These are phyloP conservation scores for Thelonectria discophora DNA, from an alignment of 2,329 filamentous ascomycete genomes.

Conservation along the genomic window DNA sequence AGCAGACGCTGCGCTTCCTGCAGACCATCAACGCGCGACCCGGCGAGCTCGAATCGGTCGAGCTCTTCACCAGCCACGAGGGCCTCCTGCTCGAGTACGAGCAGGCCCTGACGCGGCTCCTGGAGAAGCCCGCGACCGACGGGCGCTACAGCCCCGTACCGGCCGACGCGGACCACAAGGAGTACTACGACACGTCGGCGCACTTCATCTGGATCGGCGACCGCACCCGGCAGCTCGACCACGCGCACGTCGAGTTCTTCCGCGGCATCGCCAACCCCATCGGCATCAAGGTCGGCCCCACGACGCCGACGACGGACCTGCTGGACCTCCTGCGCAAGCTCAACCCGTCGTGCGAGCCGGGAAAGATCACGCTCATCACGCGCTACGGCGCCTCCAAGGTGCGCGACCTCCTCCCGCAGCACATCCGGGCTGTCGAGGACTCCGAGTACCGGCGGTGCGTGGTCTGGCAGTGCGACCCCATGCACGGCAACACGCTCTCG, in stretches of 20 bases:
- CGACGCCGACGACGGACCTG: conserved; percentile 79
- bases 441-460: conserved; percentile 74
- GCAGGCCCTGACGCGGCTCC: conserved; percentile 80
- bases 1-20: conserved; percentile 93
- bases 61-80: conserved; percentile 95
- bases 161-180: conserved; percentile 53
- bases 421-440: conserved; percentile 88
- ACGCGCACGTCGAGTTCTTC: conserved; percentile 97
- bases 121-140: conserved; percentile 68
- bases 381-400: conserved; percentile 89
- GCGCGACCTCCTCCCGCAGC: conserved; percentile 75
- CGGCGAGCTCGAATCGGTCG: conserved; percentile 86
- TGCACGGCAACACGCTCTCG: conserved; percentile 85
- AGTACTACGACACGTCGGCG: conserved; percentile 92
- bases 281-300: conserved; percentile 94
- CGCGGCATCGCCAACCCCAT: conserved; percentile 95
- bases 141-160: conserved; percentile 54
- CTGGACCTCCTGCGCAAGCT: conserved; percentile 82
- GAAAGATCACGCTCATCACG: conserved; percentile 96
- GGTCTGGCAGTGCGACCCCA: conserved; percentile 98
- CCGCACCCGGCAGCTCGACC: conserved; percentile 90
- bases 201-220: conserved; percentile 99
- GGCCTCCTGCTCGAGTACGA: conserved; percentile 95
- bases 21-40: conserved; percentile 88
- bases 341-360: conserved; percentile 82